A percentile compares a stretch with the other conserved stretches of the same genome.
These are phyloP conservation scores for Backusella parvicylindrica DNA, from an alignment of 192 early-diverging fungal species.

Conservation along the genomic window DNA sequence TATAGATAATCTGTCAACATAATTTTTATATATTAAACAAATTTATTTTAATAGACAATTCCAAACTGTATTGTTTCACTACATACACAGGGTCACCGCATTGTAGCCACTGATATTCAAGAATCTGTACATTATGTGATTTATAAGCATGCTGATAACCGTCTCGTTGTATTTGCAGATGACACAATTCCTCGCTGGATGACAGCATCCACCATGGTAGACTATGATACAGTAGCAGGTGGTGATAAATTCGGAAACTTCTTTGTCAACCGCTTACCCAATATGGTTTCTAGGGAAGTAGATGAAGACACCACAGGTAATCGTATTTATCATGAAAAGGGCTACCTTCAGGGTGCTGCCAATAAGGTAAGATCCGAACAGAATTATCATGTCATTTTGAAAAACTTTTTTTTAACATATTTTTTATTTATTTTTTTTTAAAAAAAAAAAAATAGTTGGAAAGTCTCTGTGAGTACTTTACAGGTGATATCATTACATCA, in stretches of 20 bases:
- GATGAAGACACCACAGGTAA: slow-evolving; percentile 89
- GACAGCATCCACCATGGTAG: slow-evolving; percentile 74
- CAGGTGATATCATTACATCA: slow-evolving; percentile 86
- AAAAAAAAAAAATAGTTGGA: no score
- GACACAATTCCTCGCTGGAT: slow-evolving; percentile 89
- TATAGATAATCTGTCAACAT: slow-evolving; percentile 12
- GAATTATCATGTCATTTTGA: no score
- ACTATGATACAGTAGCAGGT: slow-evolving; percentile 89
- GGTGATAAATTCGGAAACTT: slow-evolving; percentile 99
- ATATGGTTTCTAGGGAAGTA: slow-evolving; percentile 61
- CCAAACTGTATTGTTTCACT: slow-evolving; percentile 71
- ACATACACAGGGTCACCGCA: slow-evolving; percentile 76
- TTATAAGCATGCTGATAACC: slow-evolving; percentile 71
- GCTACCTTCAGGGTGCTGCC: slow-evolving; percentile 78
- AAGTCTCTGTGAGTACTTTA: slow-evolving; percentile 71
- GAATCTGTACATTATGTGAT: slow-evolving; percentile 81
- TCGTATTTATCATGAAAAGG: slow-evolving; percentile 77
- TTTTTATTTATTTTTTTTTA: background rate
- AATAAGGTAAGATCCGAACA: slow-evolving; percentile 78
- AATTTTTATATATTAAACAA: background rate
- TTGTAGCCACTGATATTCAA: slow-evolving; percentile 84
- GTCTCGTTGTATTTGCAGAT: slow-evolving; percentile 89
- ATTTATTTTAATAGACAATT: slow-evolving; percentile 41
- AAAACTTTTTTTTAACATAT: background rate
- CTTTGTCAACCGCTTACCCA: slow-evolving; percentile 70